Conservation (phyloP, 345 rosid species). For the Orychophragmus violaceus region DNA sequence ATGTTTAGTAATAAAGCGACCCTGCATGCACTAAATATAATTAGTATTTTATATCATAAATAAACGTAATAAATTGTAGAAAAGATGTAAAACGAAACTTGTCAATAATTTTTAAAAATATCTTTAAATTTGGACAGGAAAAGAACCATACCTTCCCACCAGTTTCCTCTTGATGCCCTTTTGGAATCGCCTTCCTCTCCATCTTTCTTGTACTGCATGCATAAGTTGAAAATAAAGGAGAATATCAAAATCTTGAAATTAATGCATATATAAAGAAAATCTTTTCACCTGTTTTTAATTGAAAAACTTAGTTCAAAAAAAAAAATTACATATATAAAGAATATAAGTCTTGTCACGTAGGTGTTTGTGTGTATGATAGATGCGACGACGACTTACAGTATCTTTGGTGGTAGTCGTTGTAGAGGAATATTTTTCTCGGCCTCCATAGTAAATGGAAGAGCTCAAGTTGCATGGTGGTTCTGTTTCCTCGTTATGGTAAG, state of each 20-base stretch:
- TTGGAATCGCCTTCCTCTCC: slow-evolving; percentile 46
- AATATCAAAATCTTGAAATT: not conserved
- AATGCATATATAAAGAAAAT: no score
- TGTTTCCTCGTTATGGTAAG: slow-evolving; percentile 48
- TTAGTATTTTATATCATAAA: not conserved
- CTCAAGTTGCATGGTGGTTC: slow-evolving; percentile 74
- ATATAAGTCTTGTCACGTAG: not conserved
- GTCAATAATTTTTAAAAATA: not conserved
- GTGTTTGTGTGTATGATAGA: slow-evolving; percentile 2
- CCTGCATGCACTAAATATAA: slow-evolving; percentile 30
- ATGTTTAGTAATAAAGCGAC: slow-evolving; percentile 49
- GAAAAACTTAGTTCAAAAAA: no score
- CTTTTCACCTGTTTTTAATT: no score
- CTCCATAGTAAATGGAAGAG: slow-evolving; percentile 90
- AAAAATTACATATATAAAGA: no score
- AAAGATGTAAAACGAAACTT: slow-evolving; percentile 8
- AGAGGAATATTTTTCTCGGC: slow-evolving; percentile 79
- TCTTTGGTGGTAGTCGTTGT: slow-evolving; percentile 34
- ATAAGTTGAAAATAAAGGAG: not conserved
- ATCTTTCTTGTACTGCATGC: slow-evolving; percentile 58
- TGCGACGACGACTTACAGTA: slow-evolving; percentile 35
- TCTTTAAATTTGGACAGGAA: not conserved
- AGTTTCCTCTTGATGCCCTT: slow-evolving; percentile 79
- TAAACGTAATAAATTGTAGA: not conserved
- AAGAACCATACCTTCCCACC: slow-evolving; percentile 78